Conservation (phyloP, 345 rosid species). For the Rhizophora apiculata region DNA sequence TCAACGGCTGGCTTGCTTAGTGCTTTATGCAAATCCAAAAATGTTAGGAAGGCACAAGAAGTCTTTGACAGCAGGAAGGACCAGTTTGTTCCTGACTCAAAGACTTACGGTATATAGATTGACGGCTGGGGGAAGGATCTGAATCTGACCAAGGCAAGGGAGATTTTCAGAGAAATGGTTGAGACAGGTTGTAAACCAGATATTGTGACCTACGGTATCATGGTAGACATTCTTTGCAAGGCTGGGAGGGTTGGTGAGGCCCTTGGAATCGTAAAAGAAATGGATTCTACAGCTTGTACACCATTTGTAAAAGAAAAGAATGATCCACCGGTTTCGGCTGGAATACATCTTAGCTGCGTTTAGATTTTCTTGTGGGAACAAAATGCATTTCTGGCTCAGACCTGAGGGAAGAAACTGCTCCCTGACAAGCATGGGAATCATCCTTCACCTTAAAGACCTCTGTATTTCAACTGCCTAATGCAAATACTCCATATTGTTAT, state of each 20-base stretch:
- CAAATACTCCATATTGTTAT: conserved; percentile 32
- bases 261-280: conserved; percentile 54
- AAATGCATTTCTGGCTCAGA: conserved; percentile 26
- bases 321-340: no score
- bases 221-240: conserved; percentile 85
- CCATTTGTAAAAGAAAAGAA: conserved; percentile 44
- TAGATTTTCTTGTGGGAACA: conserved; percentile 51
- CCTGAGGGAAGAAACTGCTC: conserved; percentile 36
- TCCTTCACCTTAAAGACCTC: conserved; percentile 44
- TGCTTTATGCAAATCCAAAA: conserved; percentile 84
- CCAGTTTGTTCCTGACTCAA: conserved; percentile 49
- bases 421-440: conserved; percentile 47
- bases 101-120: conserved; percentile 80
- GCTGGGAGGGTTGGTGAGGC: conserved; percentile 93
- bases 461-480: conserved; percentile 40
- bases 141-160: conserved; percentile 79
- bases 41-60: conserved; percentile 89
- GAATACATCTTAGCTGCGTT: conserved; percentile 46
- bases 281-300: conserved; percentile 49
- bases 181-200: conserved; percentile 54
- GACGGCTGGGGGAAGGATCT: conserved; percentile 94
- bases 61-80: conserved; percentile 64
- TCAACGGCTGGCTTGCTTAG: conserved; percentile 77
- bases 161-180: conserved; percentile 68
- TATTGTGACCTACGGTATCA: conserved; percentile 75